A percentile compares a stretch with the other conserved stretches of the same genome.
Evolutionary conservation across 148 eudicot genomes (phyloP).

Genomic region (Rhododendron simsii): DNA sequence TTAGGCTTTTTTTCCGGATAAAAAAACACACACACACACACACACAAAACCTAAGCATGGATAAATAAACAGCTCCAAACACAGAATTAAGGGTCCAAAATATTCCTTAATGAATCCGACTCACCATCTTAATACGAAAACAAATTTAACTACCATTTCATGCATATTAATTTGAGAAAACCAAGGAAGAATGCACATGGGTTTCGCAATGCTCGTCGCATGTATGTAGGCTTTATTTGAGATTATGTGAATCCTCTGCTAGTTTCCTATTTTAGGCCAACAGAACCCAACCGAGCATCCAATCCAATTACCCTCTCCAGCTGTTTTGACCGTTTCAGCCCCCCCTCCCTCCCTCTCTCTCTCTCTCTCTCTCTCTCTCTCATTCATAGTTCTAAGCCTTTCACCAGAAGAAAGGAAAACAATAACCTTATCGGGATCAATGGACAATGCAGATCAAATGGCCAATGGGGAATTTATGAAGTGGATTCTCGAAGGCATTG

Average conservation of each 20-base stretch:
- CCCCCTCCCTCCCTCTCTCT: too few species aligned
- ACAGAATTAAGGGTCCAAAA: neutral
- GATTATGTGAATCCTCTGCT: neutral
- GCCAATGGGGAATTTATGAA: constrained; percentile 23
- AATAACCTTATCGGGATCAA: neutral
- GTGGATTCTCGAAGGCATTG: constrained; percentile 30
- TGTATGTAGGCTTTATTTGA: neutral
- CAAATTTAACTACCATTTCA: neutral
- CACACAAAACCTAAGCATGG: neutral
- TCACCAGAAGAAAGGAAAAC: neutral
- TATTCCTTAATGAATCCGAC: neutral
- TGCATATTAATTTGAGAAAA: neutral
- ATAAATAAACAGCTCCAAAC: neutral
- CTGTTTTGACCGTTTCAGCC: neutral
- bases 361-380: neutral
- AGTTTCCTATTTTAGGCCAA: constrained; percentile 9
- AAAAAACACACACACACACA: neutral
- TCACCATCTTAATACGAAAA: neutral
- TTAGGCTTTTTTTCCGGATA: too few species aligned
- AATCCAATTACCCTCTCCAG: neutral
- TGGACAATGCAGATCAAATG: neutral
- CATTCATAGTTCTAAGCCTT: neutral
- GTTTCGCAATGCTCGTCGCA: neutral
- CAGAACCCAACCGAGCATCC: neutral
- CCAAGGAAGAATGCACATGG: neutral